These are phyloP conservation scores for Candida glaebosa DNA, from an alignment of 805 yeast species.

Conservation along the genomic window DNA sequence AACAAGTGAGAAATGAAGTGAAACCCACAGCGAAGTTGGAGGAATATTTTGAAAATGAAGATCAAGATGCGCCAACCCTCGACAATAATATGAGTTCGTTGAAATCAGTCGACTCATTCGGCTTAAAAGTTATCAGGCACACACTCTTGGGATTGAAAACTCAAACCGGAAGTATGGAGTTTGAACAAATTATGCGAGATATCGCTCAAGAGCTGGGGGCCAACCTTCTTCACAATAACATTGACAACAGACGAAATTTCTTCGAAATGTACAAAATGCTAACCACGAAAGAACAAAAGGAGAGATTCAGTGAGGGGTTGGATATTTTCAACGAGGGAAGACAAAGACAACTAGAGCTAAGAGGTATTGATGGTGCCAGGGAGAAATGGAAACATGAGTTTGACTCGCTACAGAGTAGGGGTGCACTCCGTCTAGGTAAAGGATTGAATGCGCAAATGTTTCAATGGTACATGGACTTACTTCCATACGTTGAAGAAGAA, in stretches of 20 bases:
- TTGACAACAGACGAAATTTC: slow-evolving; percentile 52
- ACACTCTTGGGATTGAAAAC: slow-evolving; percentile 50
- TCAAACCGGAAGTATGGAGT: slow-evolving; percentile 15
- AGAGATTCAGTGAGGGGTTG: slow-evolving; percentile 58
- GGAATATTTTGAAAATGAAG: slow-evolving; percentile 29
- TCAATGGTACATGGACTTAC: slow-evolving; percentile 77
- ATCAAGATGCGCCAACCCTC: slow-evolving; percentile 32
- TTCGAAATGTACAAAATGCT: slow-evolving; percentile 61
- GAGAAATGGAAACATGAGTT: slow-evolving; percentile 86
- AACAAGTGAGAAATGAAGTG: slow-evolving; percentile 20
- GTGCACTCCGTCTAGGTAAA: slow-evolving; percentile 52
- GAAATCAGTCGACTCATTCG: slow-evolving; percentile 69
- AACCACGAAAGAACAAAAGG: slow-evolving; percentile 38
- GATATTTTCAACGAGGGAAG: slow-evolving; percentile 72
- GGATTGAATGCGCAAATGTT: slow-evolving; percentile 72
- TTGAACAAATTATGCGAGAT: slow-evolving; percentile 24
- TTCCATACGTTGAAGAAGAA: slow-evolving; percentile 70
- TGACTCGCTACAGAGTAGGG: slow-evolving; percentile 61
- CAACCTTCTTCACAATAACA: slow-evolving; percentile 29
- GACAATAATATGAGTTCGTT: slow-evolving; percentile 56
- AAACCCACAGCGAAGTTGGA: slow-evolving; percentile 7
- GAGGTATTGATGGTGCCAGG: slow-evolving; percentile 80
- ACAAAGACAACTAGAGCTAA: slow-evolving; percentile 70
- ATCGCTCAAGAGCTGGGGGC: slow-evolving; percentile 24
- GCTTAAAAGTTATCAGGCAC: slow-evolving; percentile 75